phyloP scores from a whole-genome alignment of 257 asterid genomes.

The Mentha longifolia region DNA sequence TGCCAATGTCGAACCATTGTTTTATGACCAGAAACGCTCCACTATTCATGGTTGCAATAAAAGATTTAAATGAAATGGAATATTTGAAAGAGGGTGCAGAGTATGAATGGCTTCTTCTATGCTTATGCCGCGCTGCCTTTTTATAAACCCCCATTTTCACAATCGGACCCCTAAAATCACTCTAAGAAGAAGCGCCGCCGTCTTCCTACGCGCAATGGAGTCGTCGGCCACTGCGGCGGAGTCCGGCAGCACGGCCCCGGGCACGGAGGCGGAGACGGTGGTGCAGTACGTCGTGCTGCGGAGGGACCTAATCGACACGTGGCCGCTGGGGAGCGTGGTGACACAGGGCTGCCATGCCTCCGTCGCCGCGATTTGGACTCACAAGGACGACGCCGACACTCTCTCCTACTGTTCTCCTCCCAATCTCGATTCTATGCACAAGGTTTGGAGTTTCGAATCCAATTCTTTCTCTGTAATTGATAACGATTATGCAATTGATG shows the following conservation, averaged over 20 bases:
- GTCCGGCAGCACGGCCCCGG: constrained; percentile 28
- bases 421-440: constrained; percentile 88
- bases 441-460: constrained; percentile 46
- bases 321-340: constrained; percentile 93
- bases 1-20: too few species aligned
- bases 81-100: not conserved
- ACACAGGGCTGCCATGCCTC: constrained; percentile 99
- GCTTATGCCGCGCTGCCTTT: constrained; percentile 40
- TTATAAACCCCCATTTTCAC: constrained; percentile 23
- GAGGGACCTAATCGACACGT: constrained; percentile 80
- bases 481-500: not conserved
- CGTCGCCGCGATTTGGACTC: constrained; percentile 80
- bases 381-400: constrained; percentile 76
- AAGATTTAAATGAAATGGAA: too few species aligned
- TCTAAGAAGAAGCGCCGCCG: constrained; percentile 28
- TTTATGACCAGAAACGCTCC: too few species aligned
- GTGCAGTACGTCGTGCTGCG: constrained; percentile 90
- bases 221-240: constrained; percentile 39
- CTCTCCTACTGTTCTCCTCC: constrained; percentile 64
- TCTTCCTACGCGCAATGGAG: constrained; percentile 47
- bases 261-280: constrained; percentile 54
- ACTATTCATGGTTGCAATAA: too few species aligned
- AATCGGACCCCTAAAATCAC: constrained; percentile 28
- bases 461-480: not conserved
- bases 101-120: constrained; percentile 39